These are phyloP conservation scores for Stagonosporopsis vannaccii DNA, from an alignment of 2,329 filamentous ascomycete genomes.

Conservation along the genomic window DNA sequence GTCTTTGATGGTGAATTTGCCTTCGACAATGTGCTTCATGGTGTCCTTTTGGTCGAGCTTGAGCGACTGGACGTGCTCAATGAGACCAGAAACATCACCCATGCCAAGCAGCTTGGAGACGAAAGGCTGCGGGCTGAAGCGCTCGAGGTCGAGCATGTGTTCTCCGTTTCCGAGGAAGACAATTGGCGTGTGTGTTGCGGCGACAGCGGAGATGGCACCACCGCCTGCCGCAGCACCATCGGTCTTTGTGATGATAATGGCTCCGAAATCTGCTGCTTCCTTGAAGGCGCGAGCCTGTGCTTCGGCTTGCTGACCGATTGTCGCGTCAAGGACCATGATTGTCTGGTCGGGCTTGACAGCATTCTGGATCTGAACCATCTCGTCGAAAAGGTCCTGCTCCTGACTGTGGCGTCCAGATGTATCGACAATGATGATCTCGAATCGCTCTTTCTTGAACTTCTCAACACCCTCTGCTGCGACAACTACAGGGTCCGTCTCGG, in stretches of 20 bases:
- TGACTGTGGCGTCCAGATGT: slow-evolving; percentile 95
- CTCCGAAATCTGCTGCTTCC: slow-evolving; percentile 93
- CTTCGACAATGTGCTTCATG: slow-evolving; percentile 98
- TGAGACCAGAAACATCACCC: slow-evolving; percentile 93
- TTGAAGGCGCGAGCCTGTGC: slow-evolving; percentile 96
- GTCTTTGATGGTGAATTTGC: slow-evolving; percentile 94
- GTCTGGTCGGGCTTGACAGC: slow-evolving; percentile 94
- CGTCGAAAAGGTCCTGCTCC: slow-evolving; percentile 92
- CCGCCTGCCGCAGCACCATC: slow-evolving; percentile 95
- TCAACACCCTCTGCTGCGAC: slow-evolving; percentile 96
- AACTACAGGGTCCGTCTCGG: slow-evolving; percentile 92
- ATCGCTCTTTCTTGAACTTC: slow-evolving; percentile 98
- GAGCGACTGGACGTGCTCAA: slow-evolving; percentile 95
- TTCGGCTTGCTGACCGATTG: slow-evolving; percentile 95
- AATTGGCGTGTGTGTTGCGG: slow-evolving; percentile 94
- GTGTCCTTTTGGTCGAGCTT: slow-evolving; percentile 98
- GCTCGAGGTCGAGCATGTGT: slow-evolving; percentile 93
- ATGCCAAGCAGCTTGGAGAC: slow-evolving; percentile 94
- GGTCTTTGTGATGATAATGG: slow-evolving; percentile 99
- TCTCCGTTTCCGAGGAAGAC: slow-evolving; percentile 98
- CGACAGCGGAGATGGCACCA: slow-evolving; percentile 96
- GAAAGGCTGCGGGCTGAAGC: slow-evolving; percentile 91
- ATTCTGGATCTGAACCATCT: slow-evolving; percentile 95
- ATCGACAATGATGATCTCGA: slow-evolving; percentile 98
- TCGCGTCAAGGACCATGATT: slow-evolving; percentile 96